phyloP scores from a whole-genome alignment of 1,284 basidiomycete genomes.

The Rhodotorula sp. region DNA sequence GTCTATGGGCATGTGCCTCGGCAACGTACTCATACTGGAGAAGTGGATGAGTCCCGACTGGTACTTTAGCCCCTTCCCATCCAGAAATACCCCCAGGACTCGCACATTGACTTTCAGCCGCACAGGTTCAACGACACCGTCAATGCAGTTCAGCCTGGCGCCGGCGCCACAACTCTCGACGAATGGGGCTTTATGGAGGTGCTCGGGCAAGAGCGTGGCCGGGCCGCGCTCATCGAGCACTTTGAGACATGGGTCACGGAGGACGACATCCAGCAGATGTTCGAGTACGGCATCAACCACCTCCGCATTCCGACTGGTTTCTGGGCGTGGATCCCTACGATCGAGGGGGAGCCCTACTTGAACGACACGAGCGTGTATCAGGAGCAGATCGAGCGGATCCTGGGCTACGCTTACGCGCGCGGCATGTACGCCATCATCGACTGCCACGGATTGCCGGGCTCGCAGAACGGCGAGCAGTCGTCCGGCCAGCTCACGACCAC shows the following conservation, averaged over 20 bases:
- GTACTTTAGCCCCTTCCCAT: no score
- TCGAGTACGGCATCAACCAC: slow-evolving; percentile 45
- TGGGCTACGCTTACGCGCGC: slow-evolving; percentile 58
- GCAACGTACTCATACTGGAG: slow-evolving; percentile 15
- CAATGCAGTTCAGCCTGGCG: slow-evolving; percentile 40
- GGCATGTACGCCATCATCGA: slow-evolving; percentile 52
- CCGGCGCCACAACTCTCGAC: slow-evolving; percentile 46
- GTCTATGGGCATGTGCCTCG: slow-evolving; percentile 36
- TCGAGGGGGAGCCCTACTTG: slow-evolving; percentile 44
- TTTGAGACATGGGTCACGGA: slow-evolving; percentile 50
- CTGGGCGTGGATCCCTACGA: slow-evolving; percentile 46
- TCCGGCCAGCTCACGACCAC: slow-evolving; percentile 37
- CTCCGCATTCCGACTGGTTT: slow-evolving; percentile 51
- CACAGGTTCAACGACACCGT: slow-evolving; percentile 48
- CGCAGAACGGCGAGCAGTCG: slow-evolving; percentile 49
- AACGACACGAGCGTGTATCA: slow-evolving; percentile 39
- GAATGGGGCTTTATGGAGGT: slow-evolving; percentile 48
- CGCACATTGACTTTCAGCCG: neutral
- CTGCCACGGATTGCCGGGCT: slow-evolving; percentile 52
- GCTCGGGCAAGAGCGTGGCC: slow-evolving; percentile 21
- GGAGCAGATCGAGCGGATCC: slow-evolving; percentile 38
- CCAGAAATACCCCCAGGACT: slow-evolving; percentile 5
- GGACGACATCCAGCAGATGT: slow-evolving; percentile 48
- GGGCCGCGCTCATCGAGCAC: slow-evolving; percentile 45
- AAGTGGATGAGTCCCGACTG: slow-evolving; percentile 47